Percentiles rank a stretch among this genome's conserved stretches.
Conservation (phyloP, 2,329 filamentous ascomycete species). For the Sclerotinia borealis region DNA sequence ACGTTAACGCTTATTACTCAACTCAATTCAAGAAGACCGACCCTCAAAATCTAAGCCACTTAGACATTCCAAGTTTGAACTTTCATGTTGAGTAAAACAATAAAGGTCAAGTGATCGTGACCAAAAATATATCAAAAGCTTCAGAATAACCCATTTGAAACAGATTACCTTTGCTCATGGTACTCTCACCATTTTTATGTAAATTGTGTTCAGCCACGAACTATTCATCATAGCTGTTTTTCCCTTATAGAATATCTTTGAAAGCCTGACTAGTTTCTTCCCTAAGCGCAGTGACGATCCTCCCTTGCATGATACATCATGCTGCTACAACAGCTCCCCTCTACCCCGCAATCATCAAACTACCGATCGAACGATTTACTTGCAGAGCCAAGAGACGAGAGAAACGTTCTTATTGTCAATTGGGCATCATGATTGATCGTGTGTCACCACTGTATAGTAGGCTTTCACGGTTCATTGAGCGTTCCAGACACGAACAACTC, state of each 20-base stretch:
- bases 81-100: no score
- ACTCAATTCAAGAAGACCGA: no score
- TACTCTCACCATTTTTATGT: not conserved
- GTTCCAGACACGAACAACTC: not conserved
- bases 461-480: not conserved
- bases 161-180: not conserved
- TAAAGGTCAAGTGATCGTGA: not conserved
- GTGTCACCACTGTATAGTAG: not conserved
- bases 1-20: no score
- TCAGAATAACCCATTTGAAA: not conserved
- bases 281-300: not conserved
- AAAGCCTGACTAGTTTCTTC: not conserved
- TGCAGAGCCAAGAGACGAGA: not conserved
- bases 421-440: not conserved
- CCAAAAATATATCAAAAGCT: not conserved
- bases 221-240: not conserved
- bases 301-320: not conserved
- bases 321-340: not conserved
- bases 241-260: no score
- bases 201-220: not conserved
- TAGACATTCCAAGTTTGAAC: not conserved
- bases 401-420: not conserved
- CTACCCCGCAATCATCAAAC: not conserved
- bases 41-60: not conserved
- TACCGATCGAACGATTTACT: not conserved